Evolutionary conservation across 495 filamentous ascomycete species (phyloP).

Genomic region (Viridothelium virens): DNA sequence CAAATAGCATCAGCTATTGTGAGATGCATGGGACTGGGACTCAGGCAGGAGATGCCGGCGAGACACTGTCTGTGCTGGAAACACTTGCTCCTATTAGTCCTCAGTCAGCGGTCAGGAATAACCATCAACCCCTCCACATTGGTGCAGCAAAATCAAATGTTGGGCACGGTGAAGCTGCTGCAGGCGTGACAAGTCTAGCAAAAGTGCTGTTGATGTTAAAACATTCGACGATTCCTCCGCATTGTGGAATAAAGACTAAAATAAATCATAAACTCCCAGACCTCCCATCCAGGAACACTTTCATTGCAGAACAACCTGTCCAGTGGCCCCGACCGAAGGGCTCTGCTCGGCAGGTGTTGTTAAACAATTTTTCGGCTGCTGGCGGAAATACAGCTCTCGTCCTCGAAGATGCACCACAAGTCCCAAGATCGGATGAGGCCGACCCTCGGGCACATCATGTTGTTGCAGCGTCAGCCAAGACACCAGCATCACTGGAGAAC

Average conservation of each 20-base stretch:
- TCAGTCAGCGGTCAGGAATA: background rate
- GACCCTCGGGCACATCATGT: slow-evolving; percentile 31
- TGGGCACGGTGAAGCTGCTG: slow-evolving; percentile 33
- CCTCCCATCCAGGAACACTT: slow-evolving; percentile 23
- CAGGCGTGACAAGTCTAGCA: slow-evolving; percentile 33
- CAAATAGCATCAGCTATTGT: slow-evolving; percentile 29
- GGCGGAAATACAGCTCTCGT: slow-evolving; percentile 31
- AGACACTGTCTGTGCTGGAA: slow-evolving; percentile 32
- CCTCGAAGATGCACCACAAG: slow-evolving; percentile 36
- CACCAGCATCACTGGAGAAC: slow-evolving; percentile 29
- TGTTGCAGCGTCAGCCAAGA: slow-evolving; percentile 36
- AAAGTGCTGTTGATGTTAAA: slow-evolving; percentile 37
- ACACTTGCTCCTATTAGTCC: slow-evolving; percentile 25
- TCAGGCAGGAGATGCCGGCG: slow-evolving; percentile 34
- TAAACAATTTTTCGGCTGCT: slow-evolving; percentile 32
- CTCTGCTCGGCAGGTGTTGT: slow-evolving; percentile 16
- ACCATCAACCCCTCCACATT: slow-evolving; percentile 22
- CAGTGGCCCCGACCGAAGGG: slow-evolving; percentile 8
- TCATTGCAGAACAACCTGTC: slow-evolving; percentile 8
- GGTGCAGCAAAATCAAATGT: slow-evolving; percentile 32
- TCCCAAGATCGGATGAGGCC: slow-evolving; percentile 4
- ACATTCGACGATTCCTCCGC: slow-evolving; percentile 35
- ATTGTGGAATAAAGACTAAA: slow-evolving; percentile 33
- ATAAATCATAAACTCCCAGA: slow-evolving; percentile 39
- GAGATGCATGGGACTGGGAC: slow-evolving; percentile 41